phyloP scores from a whole-genome alignment of 2,329 filamentous ascomycete species.

The Ilyonectria sp. region DNA sequence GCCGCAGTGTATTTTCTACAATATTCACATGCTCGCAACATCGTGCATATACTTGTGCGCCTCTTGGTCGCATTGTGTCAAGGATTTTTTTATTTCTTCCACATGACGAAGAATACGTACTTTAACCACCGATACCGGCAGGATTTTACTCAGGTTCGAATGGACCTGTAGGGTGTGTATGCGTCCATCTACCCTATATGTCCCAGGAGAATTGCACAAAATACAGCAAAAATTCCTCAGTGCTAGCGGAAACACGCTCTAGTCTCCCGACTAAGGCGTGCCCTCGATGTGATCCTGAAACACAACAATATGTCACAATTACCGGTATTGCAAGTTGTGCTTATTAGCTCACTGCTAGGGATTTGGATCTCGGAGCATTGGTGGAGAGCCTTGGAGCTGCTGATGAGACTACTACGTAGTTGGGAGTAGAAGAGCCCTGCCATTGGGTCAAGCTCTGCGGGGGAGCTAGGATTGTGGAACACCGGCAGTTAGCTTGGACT shows the following conservation, averaged over 20 bases:
- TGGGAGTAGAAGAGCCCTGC: background rate
- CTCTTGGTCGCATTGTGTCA: background rate
- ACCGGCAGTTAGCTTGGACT: background rate
- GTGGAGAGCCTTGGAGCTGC: background rate
- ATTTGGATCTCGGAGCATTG: background rate
- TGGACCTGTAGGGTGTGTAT: too few relatives aligned
- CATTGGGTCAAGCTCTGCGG: background rate
- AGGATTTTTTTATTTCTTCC: background rate
- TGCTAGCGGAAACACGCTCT: background rate
- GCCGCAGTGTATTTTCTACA: background rate
- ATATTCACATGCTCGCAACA: background rate
- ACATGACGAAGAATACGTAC: background rate
- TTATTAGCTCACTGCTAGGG: background rate
- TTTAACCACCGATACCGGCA: too few relatives aligned
- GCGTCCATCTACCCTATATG: background rate
- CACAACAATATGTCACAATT: background rate
- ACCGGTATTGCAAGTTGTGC: background rate
- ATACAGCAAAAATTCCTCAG: background rate
- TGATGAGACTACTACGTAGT: background rate
- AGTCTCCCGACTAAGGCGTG: background rate
- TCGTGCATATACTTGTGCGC: background rate
- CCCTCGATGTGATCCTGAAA: background rate
- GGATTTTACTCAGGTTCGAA: too few relatives aligned
- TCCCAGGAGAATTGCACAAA: background rate
- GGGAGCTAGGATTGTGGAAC: background rate